Conservation (phyloP, 2,329 filamentous ascomycete genomes). For the Massarina eburnea region DNA sequence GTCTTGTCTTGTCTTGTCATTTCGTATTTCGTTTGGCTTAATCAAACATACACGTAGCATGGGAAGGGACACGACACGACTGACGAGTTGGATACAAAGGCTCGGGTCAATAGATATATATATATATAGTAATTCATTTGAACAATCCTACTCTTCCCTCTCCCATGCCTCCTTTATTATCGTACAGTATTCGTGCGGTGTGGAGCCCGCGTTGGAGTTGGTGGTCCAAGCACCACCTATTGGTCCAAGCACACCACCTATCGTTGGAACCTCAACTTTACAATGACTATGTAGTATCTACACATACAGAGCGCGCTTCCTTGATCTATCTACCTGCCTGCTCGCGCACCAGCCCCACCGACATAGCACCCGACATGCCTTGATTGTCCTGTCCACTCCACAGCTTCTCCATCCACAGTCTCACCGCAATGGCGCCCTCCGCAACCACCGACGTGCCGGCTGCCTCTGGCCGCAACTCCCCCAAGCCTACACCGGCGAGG, state of each 20-base stretch:
- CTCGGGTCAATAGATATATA: background rate
- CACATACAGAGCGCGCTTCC: background rate
- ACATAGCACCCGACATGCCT: slow-evolving; percentile 31
- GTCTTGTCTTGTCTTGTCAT: background rate
- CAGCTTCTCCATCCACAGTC: slow-evolving; percentile 10
- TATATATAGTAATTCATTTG: no score
- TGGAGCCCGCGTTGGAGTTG: no score
- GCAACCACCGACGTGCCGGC: slow-evolving; percentile 42
- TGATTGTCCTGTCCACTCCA: slow-evolving; percentile 13
- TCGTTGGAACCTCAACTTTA: background rate
- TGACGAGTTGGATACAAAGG: background rate
- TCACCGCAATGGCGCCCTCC: slow-evolving; percentile 39
- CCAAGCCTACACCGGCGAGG: slow-evolving; percentile 56
- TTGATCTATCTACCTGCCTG: no score
- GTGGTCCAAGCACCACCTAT: no score
- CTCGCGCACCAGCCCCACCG: no score
- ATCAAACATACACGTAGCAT: background rate
- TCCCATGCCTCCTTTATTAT: no score
- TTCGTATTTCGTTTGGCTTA: background rate
- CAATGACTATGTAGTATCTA: background rate
- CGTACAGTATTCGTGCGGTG: no score
- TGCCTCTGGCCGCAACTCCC: slow-evolving; percentile 49
- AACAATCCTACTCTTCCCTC: no score
- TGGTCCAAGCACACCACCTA: no score
- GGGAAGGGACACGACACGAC: background rate